These are phyloP conservation scores for Penicillium paxilli DNA, from an alignment of 495 filamentous ascomycete species.

Conservation along the genomic window DNA sequence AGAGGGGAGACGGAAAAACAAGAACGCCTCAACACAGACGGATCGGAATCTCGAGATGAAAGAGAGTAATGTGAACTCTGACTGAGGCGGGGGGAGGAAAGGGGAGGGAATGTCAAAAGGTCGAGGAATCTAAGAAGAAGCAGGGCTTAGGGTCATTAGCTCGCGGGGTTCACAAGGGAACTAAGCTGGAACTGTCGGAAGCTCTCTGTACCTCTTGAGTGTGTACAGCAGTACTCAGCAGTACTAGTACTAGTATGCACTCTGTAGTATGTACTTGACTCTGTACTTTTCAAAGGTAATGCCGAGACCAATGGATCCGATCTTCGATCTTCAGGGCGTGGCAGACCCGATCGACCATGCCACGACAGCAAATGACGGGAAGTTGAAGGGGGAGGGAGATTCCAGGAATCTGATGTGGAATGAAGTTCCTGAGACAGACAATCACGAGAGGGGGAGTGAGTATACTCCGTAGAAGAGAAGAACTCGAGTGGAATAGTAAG, in stretches of 20 bases:
- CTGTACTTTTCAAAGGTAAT: too few species aligned
- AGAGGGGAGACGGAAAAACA: constrained; percentile 4
- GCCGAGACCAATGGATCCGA: neutral
- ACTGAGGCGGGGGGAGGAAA: constrained; percentile 6
- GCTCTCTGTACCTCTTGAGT: neutral
- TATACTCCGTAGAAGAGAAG: too few species aligned
- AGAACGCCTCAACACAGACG: too few species aligned
- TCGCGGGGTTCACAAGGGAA: constrained; percentile 16
- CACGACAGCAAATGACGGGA: constrained; percentile 1
- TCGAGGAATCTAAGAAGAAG: constrained; percentile 21
- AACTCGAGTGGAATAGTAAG: too few species aligned
- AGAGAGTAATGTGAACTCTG: constrained; percentile 18
- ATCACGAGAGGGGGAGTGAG: neutral
- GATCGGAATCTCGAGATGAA: constrained; percentile 13
- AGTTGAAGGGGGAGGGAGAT: neutral
- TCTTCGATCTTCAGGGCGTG: constrained; percentile 8
- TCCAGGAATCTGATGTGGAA: constrained; percentile 17
- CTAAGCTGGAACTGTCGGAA: constrained; percentile 4
- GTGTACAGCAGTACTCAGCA: too few species aligned
- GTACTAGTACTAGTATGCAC: too few species aligned
- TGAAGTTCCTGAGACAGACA: constrained; percentile 1
- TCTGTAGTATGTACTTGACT: too few species aligned
- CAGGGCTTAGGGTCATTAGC: constrained; percentile 14
- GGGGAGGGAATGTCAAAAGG: constrained; percentile 29
- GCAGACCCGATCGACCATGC: constrained; percentile 13